Percentiles rank a stretch among this genome's conserved stretches.
Conservation (phyloP, 1,284 basidiomycete genomes). For the Ustilago vetiveriae region DNA sequence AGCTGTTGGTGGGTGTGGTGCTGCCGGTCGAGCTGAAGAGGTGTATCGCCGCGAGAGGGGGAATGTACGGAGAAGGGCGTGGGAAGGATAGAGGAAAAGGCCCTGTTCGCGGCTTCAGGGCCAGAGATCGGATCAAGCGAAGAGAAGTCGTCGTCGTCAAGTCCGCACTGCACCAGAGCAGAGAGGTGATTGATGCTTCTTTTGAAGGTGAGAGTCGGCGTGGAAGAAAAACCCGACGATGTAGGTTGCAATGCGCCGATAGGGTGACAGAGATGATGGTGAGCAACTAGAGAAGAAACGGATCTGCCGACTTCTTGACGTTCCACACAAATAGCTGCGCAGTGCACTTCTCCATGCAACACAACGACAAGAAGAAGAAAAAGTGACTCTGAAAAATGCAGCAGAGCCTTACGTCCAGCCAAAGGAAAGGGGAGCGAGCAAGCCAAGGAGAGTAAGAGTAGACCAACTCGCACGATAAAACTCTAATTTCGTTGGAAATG, state of each 20-base stretch:
- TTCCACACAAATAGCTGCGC: neutral
- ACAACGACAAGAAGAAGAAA: too few species aligned
- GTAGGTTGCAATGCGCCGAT: too few species aligned
- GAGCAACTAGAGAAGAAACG: slow-evolving; percentile 1
- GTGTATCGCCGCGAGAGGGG: neutral
- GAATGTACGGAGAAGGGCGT: slow-evolving; percentile 1
- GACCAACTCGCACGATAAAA: too few species aligned
- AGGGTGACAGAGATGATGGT: slow-evolving; percentile 6
- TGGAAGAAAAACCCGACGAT: too few species aligned
- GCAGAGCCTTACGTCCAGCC: too few species aligned
- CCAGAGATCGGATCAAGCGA: slow-evolving; percentile 40
- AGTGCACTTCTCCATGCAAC: too few species aligned
- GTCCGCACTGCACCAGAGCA: slow-evolving; percentile 13
- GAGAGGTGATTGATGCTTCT: neutral
- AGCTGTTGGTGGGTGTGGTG: neutral
- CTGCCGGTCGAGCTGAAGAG: slow-evolving; percentile 1
- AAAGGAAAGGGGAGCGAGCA: too few species aligned
- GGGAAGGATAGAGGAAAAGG: neutral
- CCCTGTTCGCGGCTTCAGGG: slow-evolving; percentile 44
- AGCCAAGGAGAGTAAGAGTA: too few species aligned
- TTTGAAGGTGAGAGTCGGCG: too few species aligned
- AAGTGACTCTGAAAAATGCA: slow-evolving; percentile 3
- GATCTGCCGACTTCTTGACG: slow-evolving; percentile 9
- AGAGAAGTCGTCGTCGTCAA: slow-evolving; percentile 27
- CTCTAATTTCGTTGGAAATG: too few species aligned